Base-by-base conservation (phyloP, 805 yeast species). In the Teunomyces pallodes region DNA sequence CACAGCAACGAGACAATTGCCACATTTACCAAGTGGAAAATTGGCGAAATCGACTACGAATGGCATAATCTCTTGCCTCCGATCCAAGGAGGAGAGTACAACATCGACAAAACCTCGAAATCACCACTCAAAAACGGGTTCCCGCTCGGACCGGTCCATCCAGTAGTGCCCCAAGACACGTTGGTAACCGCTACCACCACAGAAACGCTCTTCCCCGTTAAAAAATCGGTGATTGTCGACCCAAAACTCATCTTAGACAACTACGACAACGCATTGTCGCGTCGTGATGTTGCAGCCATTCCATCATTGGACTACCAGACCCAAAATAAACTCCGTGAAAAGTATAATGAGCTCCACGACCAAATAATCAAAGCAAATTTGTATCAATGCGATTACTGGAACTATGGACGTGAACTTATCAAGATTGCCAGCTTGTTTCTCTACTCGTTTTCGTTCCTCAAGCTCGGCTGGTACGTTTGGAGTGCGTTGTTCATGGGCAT, bases 21-120 rank as follows among this genome's bases (percentile, higher is more conserved):
- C 2, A 64, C 66, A 0, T 85, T 87, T 63, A 58, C 61, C n/a
- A 74, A 66, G 35, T 90, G 79, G 79, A 77, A 70, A 47, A 76
- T 90, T 10, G 97, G 96, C 1, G 61, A 57, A 9, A 81, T 89
- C 5, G 81, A 83, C 47, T 64, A 72, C 49, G 70, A 70, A 8
- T 90, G 96, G 96, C 72, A 72, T 46, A 86, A 87, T 65, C 66
- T 90, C 63, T 62, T 87, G 30, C 96, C 97, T 3, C 97, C 97
- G 1, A 87, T 90, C 53, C 96, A 89, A 66, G 96, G 96, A 10
- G 96, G 89, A 1, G 45, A 58, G 10, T 70, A 69, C 48, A 40
- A 52, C 2, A 48, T 46, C 27, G 13, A 29, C 35, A 27, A 45
- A 27, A 24, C 28, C 14, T 5, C 28, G 6, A 20, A 42, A 32